Evolutionary conservation across 2,329 filamentous ascomycete species (phyloP).

Genomic region (Tolypocladium guangdongense): DNA sequence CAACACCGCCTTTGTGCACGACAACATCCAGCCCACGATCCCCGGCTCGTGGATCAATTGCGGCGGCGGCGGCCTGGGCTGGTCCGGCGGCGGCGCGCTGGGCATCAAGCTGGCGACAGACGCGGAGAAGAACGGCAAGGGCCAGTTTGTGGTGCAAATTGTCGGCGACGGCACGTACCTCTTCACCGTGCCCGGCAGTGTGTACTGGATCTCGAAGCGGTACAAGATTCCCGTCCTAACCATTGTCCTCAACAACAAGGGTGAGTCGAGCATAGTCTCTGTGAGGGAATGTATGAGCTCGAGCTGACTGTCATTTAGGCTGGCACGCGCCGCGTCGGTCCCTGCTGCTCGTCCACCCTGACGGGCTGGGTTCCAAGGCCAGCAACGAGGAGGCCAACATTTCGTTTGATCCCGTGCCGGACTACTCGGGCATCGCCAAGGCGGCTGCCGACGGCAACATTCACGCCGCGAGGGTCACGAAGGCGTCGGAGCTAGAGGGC

Average conservation of each 20-base stretch:
- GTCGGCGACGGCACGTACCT: conserved; percentile 48
- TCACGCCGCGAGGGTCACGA: conserved; percentile 36
- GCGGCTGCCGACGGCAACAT: conserved; percentile 45
- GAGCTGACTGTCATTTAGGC: conserved; percentile 20
- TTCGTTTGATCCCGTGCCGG: conserved; percentile 45
- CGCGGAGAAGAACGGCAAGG: conserved; percentile 29
- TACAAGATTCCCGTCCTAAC: conserved; percentile 45
- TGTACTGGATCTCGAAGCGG: conserved; percentile 44
- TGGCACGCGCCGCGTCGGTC: conserved; percentile 52
- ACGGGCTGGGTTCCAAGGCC: conserved; percentile 41
- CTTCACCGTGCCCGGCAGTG: conserved; percentile 42
- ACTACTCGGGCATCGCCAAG: conserved; percentile 50
- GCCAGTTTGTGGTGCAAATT: conserved; percentile 42
- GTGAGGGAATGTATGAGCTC: neutral
- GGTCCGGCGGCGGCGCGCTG: conserved; percentile 65
- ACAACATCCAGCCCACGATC: conserved; percentile 56
- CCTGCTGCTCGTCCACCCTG: conserved; percentile 45
- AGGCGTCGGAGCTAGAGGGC: conserved; percentile 32
- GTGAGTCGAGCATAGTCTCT: conserved; percentile 14
- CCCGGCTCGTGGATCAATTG: conserved; percentile 74
- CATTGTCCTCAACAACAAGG: conserved; percentile 46
- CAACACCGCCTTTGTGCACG: conserved; percentile 52
- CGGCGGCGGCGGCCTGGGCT: conserved; percentile 69
- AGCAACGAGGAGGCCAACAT: conserved; percentile 54
- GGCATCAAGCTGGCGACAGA: conserved; percentile 63